phyloP scores from a whole-genome alignment of 106 monocot genomes.

The Dactylorhiza incarnata region DNA sequence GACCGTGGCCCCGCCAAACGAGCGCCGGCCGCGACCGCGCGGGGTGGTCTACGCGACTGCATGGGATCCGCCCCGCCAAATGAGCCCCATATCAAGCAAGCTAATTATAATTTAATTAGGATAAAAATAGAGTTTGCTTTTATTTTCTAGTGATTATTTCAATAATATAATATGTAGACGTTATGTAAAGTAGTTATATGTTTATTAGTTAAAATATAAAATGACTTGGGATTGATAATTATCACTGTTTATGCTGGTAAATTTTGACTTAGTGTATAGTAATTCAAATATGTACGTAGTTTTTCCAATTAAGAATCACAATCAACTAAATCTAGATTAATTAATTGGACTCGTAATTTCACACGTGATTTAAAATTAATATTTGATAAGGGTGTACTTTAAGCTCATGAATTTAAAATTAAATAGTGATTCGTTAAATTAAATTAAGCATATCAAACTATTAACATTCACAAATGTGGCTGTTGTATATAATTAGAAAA shows the following conservation, averaged over 20 bases:
- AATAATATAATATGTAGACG: too few species aligned
- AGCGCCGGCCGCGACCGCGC: too few species aligned
- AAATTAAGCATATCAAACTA: neutral
- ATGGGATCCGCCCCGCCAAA: too few species aligned
- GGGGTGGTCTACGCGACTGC: too few species aligned
- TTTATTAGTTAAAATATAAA: neutral
- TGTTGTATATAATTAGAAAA: neutral
- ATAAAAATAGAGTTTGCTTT: neutral
- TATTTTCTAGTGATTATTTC: neutral
- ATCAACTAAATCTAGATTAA: neutral
- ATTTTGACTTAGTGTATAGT: neutral
- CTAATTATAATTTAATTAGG: neutral
- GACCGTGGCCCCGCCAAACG: too few species aligned
- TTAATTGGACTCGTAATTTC: neutral
- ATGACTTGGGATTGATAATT: neutral
- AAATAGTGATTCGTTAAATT: neutral
- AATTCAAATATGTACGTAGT: neutral
- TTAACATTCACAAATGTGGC: neutral
- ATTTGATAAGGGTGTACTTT: neutral
- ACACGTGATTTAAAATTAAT: neutral
- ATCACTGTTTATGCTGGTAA: neutral
- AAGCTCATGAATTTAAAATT: neutral
- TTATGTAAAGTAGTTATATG: neutral
- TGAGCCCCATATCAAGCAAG: neutral
- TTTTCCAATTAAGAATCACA: neutral